phyloP scores from a whole-genome alignment of 805 yeast genomes.

The Schwanniomyces polymorphus region DNA sequence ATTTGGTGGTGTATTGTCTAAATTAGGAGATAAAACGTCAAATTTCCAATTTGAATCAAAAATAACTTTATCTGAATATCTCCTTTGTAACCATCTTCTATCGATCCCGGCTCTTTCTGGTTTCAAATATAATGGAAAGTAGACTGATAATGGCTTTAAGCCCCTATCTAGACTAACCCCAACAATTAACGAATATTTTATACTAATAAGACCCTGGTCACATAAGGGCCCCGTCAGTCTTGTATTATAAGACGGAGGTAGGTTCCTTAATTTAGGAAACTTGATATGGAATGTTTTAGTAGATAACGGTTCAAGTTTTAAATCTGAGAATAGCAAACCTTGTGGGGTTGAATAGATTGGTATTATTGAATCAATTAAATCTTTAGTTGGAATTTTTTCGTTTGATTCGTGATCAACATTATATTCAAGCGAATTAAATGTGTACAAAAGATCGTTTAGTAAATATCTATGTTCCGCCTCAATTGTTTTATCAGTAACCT shows the following conservation, averaged over 20 bases:
- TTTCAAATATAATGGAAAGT: constrained; percentile 34
- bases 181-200: constrained; percentile 35
- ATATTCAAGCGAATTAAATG: constrained; percentile 23
- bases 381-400: constrained; percentile 16
- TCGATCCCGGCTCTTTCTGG: constrained; percentile 24
- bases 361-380: constrained; percentile 28
- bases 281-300: constrained; percentile 19
- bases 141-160: constrained; percentile 21
- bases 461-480: constrained; percentile 20
- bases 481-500: constrained; percentile 11
- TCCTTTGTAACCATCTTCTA: constrained; percentile 27
- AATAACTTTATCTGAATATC: constrained; percentile 22
- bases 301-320: constrained; percentile 16
- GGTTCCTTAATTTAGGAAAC: constrained; percentile 19
- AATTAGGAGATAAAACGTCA: constrained; percentile 2
- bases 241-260: constrained; percentile 43
- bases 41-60: constrained; percentile 31
- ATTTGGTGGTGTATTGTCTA: background rate
- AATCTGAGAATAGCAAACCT: constrained; percentile 35
- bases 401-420: background rate
- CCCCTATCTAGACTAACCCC: constrained; percentile 19
- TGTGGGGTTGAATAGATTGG: constrained; percentile 45
- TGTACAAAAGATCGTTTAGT: constrained; percentile 34
- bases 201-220: constrained; percentile 39
- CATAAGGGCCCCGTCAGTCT: constrained; percentile 39